phyloP scores from a whole-genome alignment of 371 early-diverging fungal species.

The Apophysomyces ossiformis region DNA sequence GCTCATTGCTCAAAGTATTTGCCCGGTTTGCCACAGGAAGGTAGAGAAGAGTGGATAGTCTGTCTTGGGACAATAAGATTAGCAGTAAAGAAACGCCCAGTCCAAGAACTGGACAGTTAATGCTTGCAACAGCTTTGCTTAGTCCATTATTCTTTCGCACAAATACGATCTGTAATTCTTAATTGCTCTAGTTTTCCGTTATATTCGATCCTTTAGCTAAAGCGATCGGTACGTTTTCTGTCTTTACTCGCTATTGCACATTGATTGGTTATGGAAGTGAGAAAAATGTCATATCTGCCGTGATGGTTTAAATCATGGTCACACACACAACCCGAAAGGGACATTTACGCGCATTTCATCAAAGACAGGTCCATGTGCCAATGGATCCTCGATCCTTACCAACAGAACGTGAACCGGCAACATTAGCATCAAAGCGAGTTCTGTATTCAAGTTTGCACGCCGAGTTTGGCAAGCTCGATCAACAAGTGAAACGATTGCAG shows the following conservation, averaged over 20 bases:
- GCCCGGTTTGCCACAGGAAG: slow-evolving; percentile 2
- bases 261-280: too few relatives aligned
- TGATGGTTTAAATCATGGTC: too few relatives aligned
- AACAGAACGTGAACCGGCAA: slow-evolving; percentile 4
- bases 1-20: slow-evolving; percentile 17
- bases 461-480: slow-evolving; percentile 21
- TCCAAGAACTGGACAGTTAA: neutral
- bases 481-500: slow-evolving; percentile 21
- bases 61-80: slow-evolving; percentile 15
- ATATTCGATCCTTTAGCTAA: too few relatives aligned
- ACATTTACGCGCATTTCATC: too few relatives aligned
- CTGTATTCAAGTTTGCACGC: slow-evolving; percentile 25
- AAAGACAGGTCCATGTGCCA: neutral
- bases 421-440: slow-evolving; percentile 22
- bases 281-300: too few relatives aligned
- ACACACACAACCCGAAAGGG: too few relatives aligned
- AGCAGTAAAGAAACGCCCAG: neutral
- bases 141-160: neutral
- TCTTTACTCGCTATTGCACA: too few relatives aligned
- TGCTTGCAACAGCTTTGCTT: neutral
- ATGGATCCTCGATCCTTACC: neutral
- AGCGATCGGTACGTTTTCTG: too few relatives aligned
- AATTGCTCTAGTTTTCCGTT: too few relatives aligned
- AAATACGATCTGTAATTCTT: too few relatives aligned
- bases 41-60: slow-evolving; percentile 12